Percentiles rank a stretch among this genome's conserved stretches.
Evolutionary conservation across 225 moss, liverwort and hornwort genomes (phyloP).

Genomic region (Takakia lepidozioides): DNA sequence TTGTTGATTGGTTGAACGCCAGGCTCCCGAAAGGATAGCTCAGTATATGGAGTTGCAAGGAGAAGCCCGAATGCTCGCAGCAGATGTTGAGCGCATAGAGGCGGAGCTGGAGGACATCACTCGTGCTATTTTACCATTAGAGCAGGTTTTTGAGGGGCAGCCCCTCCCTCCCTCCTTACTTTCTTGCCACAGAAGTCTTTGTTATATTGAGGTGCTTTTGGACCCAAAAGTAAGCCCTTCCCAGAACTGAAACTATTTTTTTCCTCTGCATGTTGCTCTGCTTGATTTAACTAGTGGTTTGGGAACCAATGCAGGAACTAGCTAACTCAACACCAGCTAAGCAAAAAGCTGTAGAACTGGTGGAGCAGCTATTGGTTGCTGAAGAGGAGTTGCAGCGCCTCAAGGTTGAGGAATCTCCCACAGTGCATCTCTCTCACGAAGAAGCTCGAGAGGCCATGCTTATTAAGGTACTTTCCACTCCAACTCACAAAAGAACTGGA

Average conservation of each 20-base stretch:
- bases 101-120: slow-evolving; percentile 19
- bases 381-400: slow-evolving; percentile 37
- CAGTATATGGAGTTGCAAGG: slow-evolving; percentile 20
- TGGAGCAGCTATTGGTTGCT: slow-evolving; percentile 44
- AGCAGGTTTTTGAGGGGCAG: slow-evolving; percentile 23
- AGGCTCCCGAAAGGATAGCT: slow-evolving; percentile 36
- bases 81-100: slow-evolving; percentile 36
- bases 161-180: background rate
- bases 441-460: slow-evolving; percentile 40
- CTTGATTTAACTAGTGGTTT: background rate
- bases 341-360: slow-evolving; percentile 23
- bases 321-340: slow-evolving; percentile 25
- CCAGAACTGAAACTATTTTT: too few species aligned
- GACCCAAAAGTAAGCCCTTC: too few species aligned
- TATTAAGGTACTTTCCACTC: slow-evolving; percentile 30
- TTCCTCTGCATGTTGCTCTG: background rate
- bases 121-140: slow-evolving; percentile 14
- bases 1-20: slow-evolving; percentile 1
- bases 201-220: too few species aligned
- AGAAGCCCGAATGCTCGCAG: slow-evolving; percentile 20
- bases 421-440: slow-evolving; percentile 19
- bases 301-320: slow-evolving; percentile 30
- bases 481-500: too few species aligned
- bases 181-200: too few species aligned
- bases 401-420: slow-evolving; percentile 20